phyloP scores from a whole-genome alignment of 805 yeast genomes.

The Candida silvatica region DNA sequence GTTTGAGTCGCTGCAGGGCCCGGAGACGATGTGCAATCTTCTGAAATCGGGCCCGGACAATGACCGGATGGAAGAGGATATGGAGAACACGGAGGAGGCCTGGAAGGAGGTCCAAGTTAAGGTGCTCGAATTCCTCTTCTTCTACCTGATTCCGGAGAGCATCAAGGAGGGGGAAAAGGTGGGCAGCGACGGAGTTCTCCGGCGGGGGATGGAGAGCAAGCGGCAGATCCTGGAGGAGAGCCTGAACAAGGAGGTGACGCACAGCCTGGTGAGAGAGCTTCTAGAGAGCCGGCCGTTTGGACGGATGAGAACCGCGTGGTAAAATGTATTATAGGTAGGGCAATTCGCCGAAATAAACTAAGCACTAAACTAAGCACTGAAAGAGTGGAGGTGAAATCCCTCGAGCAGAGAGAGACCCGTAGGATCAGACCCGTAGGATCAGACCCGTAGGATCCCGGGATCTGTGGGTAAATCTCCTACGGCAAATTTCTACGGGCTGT shows the following conservation, averaged over 20 bases:
- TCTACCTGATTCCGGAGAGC: constrained; percentile 59
- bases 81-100: constrained; percentile 1
- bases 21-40: constrained; percentile 39
- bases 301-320: constrained; percentile 38
- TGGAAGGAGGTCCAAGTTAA: constrained; percentile 49
- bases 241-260: constrained; percentile 37
- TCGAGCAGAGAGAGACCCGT: too few relatives aligned
- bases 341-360: too few relatives aligned
- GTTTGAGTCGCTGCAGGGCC: constrained; percentile 52
- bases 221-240: constrained; percentile 32
- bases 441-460: too few relatives aligned
- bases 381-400: too few relatives aligned
- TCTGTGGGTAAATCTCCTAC: too few relatives aligned
- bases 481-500: too few relatives aligned
- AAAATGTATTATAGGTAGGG: too few relatives aligned
- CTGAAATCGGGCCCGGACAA: constrained; percentile 20
- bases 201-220: constrained; percentile 37
- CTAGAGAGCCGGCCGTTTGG: constrained; percentile 41
- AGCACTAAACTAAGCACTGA: too few relatives aligned
- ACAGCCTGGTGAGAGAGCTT: constrained; percentile 39
- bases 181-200: constrained; percentile 14
- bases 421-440: too few relatives aligned
- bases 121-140: constrained; percentile 59
- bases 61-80: constrained; percentile 1
- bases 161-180: constrained; percentile 1